Evolutionary conservation across 2,329 filamentous ascomycete species (phyloP), one percentile per base, ranked within the genome.

Genomic region (Podosphaera leucotricha): DNA sequence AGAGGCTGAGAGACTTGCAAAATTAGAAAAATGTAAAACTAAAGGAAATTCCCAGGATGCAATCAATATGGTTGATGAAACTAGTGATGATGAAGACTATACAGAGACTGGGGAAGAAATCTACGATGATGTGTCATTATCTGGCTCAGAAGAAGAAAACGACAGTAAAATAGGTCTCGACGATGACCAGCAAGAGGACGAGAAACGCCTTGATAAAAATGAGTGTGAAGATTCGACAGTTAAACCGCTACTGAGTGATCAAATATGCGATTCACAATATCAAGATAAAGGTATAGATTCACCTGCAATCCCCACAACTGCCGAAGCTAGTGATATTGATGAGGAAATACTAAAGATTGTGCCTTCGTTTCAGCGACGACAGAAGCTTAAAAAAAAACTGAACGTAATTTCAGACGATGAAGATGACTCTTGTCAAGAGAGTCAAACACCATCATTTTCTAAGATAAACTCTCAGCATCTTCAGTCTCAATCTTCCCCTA

Each of bases 1-100:
- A 48, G 83, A 95, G 57, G 86, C 78, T 1, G 72, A 80, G 38
- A 76, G 80, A 51, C 76, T 95, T 42, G 79, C 77, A 60, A 74
- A 79, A 53, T 67, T 75, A 41, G 90, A 98, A 61, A 75, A 75
- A 49, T 77, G 72, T 22, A 75, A 73, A 38, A 75, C 74, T 0
- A 87, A 75, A 55, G 69, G 75, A 44, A 60, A 59, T 6, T 62
- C 60, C 6, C 62, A 61, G 43, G 60, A 59, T 15, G 62, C 66
- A 44, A 61, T 55, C 3, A 60, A 61, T 36, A 54, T 58, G 19
- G 54, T 67, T 4, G 67, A 63, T 22, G 68, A 67, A 42, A 68
- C 69, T 40, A 71, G 70, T 47, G 68, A 71, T 44, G 67, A 70
- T 44, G 70, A 73, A 41, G 70, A 70, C 13, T 68, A 66, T 46